phyloP scores from a whole-genome alignment of 202 grass and related monocot genomes.

The Schoenoplectus triqueter region DNA sequence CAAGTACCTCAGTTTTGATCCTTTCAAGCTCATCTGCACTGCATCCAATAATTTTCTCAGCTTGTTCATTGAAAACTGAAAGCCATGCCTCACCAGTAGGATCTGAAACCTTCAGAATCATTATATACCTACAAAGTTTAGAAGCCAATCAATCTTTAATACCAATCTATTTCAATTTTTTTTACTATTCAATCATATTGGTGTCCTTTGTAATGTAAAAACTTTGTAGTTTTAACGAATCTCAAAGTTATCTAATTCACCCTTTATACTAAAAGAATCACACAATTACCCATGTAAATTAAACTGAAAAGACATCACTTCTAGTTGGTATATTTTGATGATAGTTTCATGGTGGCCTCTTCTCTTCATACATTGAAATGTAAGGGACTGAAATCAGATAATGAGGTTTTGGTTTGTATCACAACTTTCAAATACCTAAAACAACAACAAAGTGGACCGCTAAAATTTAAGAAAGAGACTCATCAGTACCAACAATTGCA shows the following conservation, averaged over 20 bases:
- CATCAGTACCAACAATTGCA: background rate
- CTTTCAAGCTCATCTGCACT: slow-evolving; percentile 86
- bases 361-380: too few relatives aligned
- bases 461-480: background rate
- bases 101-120: slow-evolving; percentile 85
- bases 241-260: too few relatives aligned
- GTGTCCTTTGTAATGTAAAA: too few relatives aligned
- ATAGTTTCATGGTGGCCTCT: background rate
- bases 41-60: slow-evolving; percentile 89
- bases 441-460: background rate
- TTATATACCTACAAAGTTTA: slow-evolving; percentile 64
- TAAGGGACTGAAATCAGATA: background rate
- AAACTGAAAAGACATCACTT: background rate
- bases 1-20: slow-evolving; percentile 76
- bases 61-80: slow-evolving; percentile 90
- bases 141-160: background rate
- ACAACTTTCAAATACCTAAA: slow-evolving; percentile 1
- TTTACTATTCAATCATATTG: too few relatives aligned
- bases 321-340: background rate
- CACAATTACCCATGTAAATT: too few relatives aligned
- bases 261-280: too few relatives aligned
- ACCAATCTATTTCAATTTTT: background rate
- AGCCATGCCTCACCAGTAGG: slow-evolving; percentile 88
- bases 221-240: too few relatives aligned
- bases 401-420: background rate